Conservation (phyloP, 2,329 filamentous ascomycete species). For the Xylariaceae sp. region DNA sequence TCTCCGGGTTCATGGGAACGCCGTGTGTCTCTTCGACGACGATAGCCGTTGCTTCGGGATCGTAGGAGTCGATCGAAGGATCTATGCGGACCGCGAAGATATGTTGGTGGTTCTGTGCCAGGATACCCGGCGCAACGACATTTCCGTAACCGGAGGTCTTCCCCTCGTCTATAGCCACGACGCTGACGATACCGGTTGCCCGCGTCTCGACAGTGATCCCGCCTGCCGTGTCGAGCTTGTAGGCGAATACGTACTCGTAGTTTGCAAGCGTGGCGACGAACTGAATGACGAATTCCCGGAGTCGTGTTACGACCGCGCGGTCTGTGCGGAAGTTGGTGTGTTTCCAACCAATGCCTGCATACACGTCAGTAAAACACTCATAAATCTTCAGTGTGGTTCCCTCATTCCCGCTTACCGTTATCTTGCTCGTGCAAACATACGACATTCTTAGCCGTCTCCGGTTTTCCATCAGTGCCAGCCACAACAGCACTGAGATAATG, state of each 20-base stretch:
- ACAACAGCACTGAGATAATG: slow-evolving; percentile 52
- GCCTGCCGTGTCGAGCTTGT: slow-evolving; percentile 60
- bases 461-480: slow-evolving; percentile 50
- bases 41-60: slow-evolving; percentile 21
- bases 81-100: slow-evolving; percentile 65
- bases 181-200: slow-evolving; percentile 65
- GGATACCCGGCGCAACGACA: slow-evolving; percentile 58
- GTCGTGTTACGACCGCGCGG: slow-evolving; percentile 57
- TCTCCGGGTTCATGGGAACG: slow-evolving; percentile 40
- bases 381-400: too few species aligned
- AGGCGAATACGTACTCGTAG: slow-evolving; percentile 67
- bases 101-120: slow-evolving; percentile 67
- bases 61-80: slow-evolving; percentile 48
- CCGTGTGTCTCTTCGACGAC: slow-evolving; percentile 31
- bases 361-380: slow-evolving; percentile 1
- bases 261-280: slow-evolving; percentile 67
- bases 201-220: slow-evolving; percentile 58
- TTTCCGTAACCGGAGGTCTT: slow-evolving; percentile 55
- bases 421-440: slow-evolving; percentile 69
- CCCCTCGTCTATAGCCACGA: slow-evolving; percentile 56
- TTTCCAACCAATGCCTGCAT: slow-evolving; percentile 59
- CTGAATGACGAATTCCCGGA: slow-evolving; percentile 61
- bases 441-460: slow-evolving; percentile 53
- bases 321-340: slow-evolving; percentile 65
- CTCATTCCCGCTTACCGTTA: slow-evolving; percentile 37